Conservation (phyloP, 345 rosid genomes). For the Draba incana region DNA sequence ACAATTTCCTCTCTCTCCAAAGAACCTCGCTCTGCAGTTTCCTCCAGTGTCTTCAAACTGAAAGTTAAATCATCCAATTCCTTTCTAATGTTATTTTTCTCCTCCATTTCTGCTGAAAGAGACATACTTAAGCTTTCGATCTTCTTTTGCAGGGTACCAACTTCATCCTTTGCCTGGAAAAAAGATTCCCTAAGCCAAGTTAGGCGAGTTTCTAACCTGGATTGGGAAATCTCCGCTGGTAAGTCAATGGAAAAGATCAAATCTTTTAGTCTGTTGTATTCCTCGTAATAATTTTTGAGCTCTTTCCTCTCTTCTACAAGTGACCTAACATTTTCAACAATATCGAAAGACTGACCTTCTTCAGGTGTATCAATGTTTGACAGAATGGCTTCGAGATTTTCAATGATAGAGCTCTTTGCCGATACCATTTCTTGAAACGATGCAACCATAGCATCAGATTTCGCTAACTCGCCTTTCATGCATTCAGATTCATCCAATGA, state of each 20-base stretch:
- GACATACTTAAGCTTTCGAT: conserved; percentile 60
- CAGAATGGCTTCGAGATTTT: conserved; percentile 59
- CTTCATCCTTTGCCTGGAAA: conserved; percentile 54
- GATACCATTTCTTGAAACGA: conserved; percentile 66
- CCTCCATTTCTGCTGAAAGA: conserved; percentile 62
- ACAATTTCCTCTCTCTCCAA: conserved; percentile 64
- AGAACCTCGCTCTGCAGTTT: conserved; percentile 47
- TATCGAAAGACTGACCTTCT: conserved; percentile 58
- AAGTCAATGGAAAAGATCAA: conserved; percentile 53
- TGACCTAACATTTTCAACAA: conserved; percentile 63
- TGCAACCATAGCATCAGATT: conserved; percentile 54
- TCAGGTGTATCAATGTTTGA: conserved; percentile 53
- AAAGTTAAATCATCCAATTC: conserved; percentile 51
- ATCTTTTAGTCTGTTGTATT: conserved; percentile 64
- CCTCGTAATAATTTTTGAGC: conserved; percentile 51
- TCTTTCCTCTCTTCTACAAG: conserved; percentile 67
- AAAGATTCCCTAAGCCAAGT: conserved; percentile 73
- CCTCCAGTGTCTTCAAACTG: conserved; percentile 50
- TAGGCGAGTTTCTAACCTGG: conserved; percentile 63
- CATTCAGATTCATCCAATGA: conserved; percentile 39
- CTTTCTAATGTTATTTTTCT: conserved; percentile 56
- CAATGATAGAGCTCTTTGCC: conserved; percentile 52
- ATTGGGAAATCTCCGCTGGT: conserved; percentile 56
- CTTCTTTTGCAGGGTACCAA: conserved; percentile 54
- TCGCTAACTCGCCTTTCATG: conserved; percentile 53